Conservation (phyloP, 257 asterid genomes). For the Voacanga thouarsii region DNA sequence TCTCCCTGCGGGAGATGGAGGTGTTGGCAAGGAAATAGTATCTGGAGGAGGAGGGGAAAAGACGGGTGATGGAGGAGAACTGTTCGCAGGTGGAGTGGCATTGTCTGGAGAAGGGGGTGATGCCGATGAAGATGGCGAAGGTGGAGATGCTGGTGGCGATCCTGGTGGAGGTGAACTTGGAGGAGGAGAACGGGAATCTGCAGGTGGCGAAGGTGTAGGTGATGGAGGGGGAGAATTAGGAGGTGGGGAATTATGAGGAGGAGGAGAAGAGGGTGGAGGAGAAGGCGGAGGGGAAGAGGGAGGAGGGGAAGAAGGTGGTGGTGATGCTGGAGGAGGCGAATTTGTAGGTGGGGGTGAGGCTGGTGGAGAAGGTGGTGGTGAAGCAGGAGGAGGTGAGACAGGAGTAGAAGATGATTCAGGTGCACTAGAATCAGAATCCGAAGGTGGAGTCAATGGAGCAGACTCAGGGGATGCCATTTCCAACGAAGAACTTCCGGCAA, state of each 20-base stretch:
- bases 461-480: slow-evolving; percentile 13
- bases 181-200: slow-evolving; percentile 15
- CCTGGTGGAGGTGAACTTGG: too few relatives aligned
- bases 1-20: slow-evolving; percentile 8
- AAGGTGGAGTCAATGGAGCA: slow-evolving; percentile 17
- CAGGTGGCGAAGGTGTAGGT: background rate
- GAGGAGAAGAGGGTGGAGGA: background rate
- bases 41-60: slow-evolving; percentile 15
- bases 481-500: slow-evolving; percentile 24
- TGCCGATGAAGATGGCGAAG: slow-evolving; percentile 8
- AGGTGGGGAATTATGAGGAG: slow-evolving; percentile 10
- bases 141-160: background rate
- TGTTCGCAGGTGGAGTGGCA: background rate
- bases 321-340: slow-evolving; percentile 16
- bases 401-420: background rate
- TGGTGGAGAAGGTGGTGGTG: slow-evolving; percentile 19
- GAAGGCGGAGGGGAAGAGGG: slow-evolving; percentile 17
- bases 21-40: slow-evolving; percentile 10
- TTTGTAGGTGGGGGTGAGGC: slow-evolving; percentile 17
- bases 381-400: slow-evolving; percentile 11
- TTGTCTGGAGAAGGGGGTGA: background rate
- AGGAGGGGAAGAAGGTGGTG: slow-evolving; percentile 6
- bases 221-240: background rate
- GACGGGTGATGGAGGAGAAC: slow-evolving; percentile 7
- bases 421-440: background rate